Base-by-base conservation (phyloP, 257 asterid genomes). In the Solanum piurae region DNA sequence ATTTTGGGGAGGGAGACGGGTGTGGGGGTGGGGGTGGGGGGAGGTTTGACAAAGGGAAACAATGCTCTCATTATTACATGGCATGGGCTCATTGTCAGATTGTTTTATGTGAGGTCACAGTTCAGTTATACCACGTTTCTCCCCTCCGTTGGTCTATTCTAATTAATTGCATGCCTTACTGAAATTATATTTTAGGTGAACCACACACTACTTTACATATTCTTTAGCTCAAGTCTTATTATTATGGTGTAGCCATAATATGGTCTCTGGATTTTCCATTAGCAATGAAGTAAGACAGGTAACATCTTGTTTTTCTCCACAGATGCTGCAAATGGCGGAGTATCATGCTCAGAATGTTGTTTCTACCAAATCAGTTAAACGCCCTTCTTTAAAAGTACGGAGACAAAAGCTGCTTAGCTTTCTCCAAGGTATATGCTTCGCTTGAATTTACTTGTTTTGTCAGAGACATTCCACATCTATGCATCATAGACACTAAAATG, bases 321-420 rank as follows among this genome's bases (percentile, higher is more conserved):
- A 96, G 99, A 96, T 96, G 99, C 90, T 96, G 88, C 91, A 96
- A 92, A 92, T 95, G 94, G 98, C 98, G 21, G 98, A 94, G 91
- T 91, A 88, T 91, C 99, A 96, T 74, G 95, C 93, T 79, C 98
- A 92, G 85, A 93, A 91, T 90, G 94, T 90, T 89, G 95, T 93
- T 93, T 90, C 95, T 90, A 90, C 91, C 62, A 96, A 94, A 91
- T 27, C 99, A 58, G 92, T 88, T 73, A 96, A 95, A 86, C 98
- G 99, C 42, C 98, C 98, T 87, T 92, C 99, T 83, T 90, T 94
- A 87, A 96, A 94, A 95, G 98, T 94, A 36, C 92, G 98, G 93
- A 92, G 92, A 92, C 98, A 96, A 92, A 96, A 94, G 90, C 90
- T 96, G 94, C 96, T 94, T 84, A 91, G 88, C 86, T 95, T 96